phyloP scores from a whole-genome alignment of 2,329 filamentous ascomycete species.

The Teratosphaeria gauchensis region DNA sequence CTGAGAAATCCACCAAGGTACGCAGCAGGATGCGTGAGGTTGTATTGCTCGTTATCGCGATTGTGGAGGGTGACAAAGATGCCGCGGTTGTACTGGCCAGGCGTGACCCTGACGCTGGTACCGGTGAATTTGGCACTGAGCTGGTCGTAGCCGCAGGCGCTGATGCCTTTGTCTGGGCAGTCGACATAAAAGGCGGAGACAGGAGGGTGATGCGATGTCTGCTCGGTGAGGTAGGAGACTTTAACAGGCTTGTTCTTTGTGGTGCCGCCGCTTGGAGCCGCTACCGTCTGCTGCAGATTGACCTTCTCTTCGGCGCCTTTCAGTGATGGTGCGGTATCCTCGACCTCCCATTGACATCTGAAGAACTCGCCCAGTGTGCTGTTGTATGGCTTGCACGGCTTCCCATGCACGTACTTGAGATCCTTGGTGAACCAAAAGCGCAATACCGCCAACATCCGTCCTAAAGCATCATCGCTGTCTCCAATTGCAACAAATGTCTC shows the following conservation, averaged over 20 bases:
- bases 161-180: slow-evolving; percentile 82
- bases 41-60: slow-evolving; percentile 79
- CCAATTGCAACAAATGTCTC: slow-evolving; percentile 81
- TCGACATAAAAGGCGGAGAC: slow-evolving; percentile 93
- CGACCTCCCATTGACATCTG: slow-evolving; percentile 92
- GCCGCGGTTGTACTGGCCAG: slow-evolving; percentile 86
- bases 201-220: slow-evolving; percentile 94
- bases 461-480: slow-evolving; percentile 80
- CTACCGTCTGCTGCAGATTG: slow-evolving; percentile 14
- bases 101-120: slow-evolving; percentile 81
- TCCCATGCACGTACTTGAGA: slow-evolving; percentile 96
- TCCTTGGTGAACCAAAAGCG: slow-evolving; percentile 99
- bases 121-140: slow-evolving; percentile 96
- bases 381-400: slow-evolving; percentile 98
- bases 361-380: slow-evolving; percentile 96
- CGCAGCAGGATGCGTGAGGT: slow-evolving; percentile 88
- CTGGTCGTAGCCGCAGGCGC: slow-evolving; percentile 86
- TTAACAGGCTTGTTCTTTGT: slow-evolving; percentile 48
- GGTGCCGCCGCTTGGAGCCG: slow-evolving; percentile 17
- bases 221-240: slow-evolving; percentile 90
- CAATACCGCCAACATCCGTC: slow-evolving; percentile 88
- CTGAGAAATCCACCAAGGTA: slow-evolving; percentile 80
- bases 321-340: slow-evolving; percentile 61
- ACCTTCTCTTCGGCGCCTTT: slow-evolving; percentile 22
- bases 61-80: slow-evolving; percentile 85